A percentile compares a stretch with the other conserved stretches of the same genome.
Conservation (phyloP, 257 asterid species). For the Voacanga thouarsii region DNA sequence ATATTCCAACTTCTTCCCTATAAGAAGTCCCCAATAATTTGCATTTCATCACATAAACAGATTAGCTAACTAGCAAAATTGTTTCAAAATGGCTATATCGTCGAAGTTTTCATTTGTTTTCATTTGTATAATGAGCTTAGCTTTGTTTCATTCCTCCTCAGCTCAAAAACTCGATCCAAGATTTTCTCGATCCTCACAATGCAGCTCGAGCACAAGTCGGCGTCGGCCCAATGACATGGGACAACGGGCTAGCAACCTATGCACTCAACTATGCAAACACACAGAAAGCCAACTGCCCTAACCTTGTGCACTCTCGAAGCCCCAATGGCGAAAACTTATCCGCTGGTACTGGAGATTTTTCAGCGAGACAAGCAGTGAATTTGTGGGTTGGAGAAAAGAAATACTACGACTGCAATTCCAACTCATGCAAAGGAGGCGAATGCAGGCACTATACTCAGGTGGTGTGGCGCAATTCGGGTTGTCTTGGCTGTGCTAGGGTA, state of each 20-base stretch:
- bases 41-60: no score
- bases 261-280: conserved; percentile 32
- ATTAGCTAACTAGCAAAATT: no score
- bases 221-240: conserved; percentile 39
- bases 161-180: conserved; percentile 25
- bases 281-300: conserved; percentile 23
- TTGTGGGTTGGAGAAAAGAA: conserved; percentile 36
- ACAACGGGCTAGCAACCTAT: conserved; percentile 28
- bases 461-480: conserved; percentile 30
- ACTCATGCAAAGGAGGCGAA: conserved; percentile 23
- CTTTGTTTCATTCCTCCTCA: neutral
- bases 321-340: conserved; percentile 51
- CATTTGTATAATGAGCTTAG: neutral
- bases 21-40: no score
- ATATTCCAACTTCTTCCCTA: no score
- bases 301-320: conserved; percentile 23
- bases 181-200: conserved; percentile 27
- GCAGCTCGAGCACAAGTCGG: conserved; percentile 29
- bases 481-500: conserved; percentile 34
- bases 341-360: conserved; percentile 26
- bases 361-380: conserved; percentile 28
- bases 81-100: no score
- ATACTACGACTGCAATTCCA: conserved; percentile 8
- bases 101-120: no score
- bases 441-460: conserved; percentile 46